A percentile compares a stretch with the other conserved stretches of the same genome.
These are phyloP conservation scores for Xylaria sp. DNA, from an alignment of 2,329 filamentous ascomycete species.

Conservation along the genomic window DNA sequence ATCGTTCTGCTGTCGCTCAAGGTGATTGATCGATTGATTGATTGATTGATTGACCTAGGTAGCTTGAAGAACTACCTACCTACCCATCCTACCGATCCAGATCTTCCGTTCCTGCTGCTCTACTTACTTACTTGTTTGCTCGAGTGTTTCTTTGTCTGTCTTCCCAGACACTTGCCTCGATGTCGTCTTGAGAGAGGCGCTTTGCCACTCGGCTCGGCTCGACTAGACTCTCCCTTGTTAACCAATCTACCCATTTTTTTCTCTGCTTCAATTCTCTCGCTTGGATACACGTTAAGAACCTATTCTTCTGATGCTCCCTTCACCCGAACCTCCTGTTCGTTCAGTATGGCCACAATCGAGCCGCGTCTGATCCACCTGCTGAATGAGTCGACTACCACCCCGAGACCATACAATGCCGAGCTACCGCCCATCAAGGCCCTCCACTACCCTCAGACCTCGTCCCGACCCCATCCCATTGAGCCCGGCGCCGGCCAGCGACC, in stretches of 20 bases:
- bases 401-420: conserved; percentile 60
- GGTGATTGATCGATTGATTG: neutral
- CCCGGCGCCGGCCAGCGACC: conserved; percentile 58
- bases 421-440: conserved; percentile 65
- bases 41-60: neutral
- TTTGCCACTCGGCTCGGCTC: conserved; percentile 30
- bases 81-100: neutral
- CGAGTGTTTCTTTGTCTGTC: neutral
- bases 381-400: conserved; percentile 65
- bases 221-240: conserved; percentile 4
- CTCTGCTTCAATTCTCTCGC: conserved; percentile 37
- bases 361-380: conserved; percentile 73
- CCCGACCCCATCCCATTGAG: conserved; percentile 60
- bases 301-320: conserved; percentile 54
- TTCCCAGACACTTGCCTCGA: conserved; percentile 20
- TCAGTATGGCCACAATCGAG: conserved; percentile 73
- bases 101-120: conserved; percentile 9
- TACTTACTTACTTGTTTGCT: neutral
- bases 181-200: conserved; percentile 28
- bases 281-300: conserved; percentile 36
- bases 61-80: conserved; percentile 12
- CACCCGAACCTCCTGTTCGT: conserved; percentile 47
- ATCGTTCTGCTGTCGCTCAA: neutral
- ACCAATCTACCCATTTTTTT: conserved; percentile 1
- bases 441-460: conserved; percentile 57